A percentile compares a stretch with the other conserved stretches of the same genome.
Evolutionary conservation across 352 stramenopile species (phyloP).

Genomic region (Globisporangium nagaii): DNA sequence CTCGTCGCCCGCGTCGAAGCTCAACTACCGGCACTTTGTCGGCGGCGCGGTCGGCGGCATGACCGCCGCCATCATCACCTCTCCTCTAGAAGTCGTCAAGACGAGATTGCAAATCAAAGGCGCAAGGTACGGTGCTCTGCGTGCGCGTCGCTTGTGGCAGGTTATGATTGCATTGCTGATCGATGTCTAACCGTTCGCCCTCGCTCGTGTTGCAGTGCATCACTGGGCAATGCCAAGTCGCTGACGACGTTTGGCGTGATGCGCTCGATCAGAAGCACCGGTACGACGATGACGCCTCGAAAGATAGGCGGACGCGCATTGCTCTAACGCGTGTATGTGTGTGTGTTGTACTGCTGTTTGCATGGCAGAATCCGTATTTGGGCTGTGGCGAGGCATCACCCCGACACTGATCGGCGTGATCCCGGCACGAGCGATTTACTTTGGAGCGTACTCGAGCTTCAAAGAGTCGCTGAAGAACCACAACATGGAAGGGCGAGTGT

Average conservation of each 20-base stretch:
- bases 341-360: background rate
- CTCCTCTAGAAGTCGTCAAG: constrained; percentile 81
- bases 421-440: constrained; percentile 79
- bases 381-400: constrained; percentile 81
- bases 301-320: background rate
- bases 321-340: background rate
- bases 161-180: background rate
- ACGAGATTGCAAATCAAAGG: constrained; percentile 76
- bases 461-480: constrained; percentile 63
- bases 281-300: constrained; percentile 19
- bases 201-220: constrained; percentile 23
- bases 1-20: constrained; percentile 1
- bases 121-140: constrained; percentile 57
- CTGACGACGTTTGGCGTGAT: constrained; percentile 79
- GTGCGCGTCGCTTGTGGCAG: background rate
- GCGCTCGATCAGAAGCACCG: constrained; percentile 64
- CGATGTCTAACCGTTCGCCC: background rate
- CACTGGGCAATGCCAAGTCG: constrained; percentile 37
- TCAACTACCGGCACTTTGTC: constrained; percentile 60
- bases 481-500: constrained; percentile 56
- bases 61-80: constrained; percentile 78
- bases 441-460: constrained; percentile 78
- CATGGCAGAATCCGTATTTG: constrained; percentile 67
- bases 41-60: constrained; percentile 78
- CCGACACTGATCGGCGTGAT: constrained; percentile 79